These are phyloP conservation scores for Flaveria ramosissima DNA, from an alignment of 129 eudicot genomes.

Conservation along the genomic window DNA sequence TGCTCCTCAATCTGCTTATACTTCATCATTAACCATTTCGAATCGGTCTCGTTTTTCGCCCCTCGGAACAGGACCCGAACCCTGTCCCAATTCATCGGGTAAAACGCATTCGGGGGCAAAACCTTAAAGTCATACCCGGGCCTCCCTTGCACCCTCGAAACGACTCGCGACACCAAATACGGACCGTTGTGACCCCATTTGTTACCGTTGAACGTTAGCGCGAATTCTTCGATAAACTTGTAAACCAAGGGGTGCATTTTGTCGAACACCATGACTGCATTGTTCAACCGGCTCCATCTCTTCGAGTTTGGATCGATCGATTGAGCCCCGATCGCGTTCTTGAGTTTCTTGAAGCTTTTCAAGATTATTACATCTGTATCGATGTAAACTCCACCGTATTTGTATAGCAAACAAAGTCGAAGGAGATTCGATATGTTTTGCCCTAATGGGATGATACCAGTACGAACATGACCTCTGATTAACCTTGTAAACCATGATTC, in stretches of 20 bases:
- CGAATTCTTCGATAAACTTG: slow-evolving; percentile 88
- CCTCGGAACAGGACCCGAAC: slow-evolving; percentile 57
- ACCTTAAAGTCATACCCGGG: slow-evolving; percentile 58
- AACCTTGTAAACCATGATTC: slow-evolving; percentile 61
- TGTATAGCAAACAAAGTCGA: slow-evolving; percentile 71
- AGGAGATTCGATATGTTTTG: slow-evolving; percentile 89
- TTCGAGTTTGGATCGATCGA: slow-evolving; percentile 48
- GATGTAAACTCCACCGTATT: slow-evolving; percentile 82
- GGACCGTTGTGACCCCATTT: slow-evolving; percentile 99
- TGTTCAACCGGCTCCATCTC: slow-evolving; percentile 80
- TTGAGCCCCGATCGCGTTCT: slow-evolving; percentile 87
- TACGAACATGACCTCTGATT: slow-evolving; percentile 49
- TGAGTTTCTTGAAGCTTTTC: slow-evolving; percentile 48
- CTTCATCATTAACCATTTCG: slow-evolving; percentile 53
- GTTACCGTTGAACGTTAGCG: slow-evolving; percentile 82
- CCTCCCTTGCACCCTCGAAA: slow-evolving; percentile 54
- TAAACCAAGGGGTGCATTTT: slow-evolving; percentile 74
- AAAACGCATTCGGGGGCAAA: slow-evolving; percentile 76
- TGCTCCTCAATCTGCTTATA: slow-evolving; percentile 50
- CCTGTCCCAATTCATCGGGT: slow-evolving; percentile 81
- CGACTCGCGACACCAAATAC: slow-evolving; percentile 90
- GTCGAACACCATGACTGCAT: slow-evolving; percentile 89
- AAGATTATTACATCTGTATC: slow-evolving; percentile 76
- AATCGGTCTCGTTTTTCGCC: slow-evolving; percentile 45
- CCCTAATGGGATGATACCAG: slow-evolving; percentile 73